phyloP scores from a whole-genome alignment of 352 stramenopile species.

The Poterioochromonas sp. region DNA sequence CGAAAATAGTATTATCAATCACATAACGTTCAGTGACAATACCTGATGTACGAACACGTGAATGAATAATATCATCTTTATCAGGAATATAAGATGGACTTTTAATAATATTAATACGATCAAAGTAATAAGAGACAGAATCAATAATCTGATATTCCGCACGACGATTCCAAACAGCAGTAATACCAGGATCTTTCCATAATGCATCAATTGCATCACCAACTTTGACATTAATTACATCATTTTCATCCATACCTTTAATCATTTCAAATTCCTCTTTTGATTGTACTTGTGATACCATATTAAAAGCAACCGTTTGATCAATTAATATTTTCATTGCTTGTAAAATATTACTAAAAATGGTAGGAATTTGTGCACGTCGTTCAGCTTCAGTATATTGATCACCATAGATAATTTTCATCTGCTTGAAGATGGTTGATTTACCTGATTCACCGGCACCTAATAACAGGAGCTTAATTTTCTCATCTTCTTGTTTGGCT shows the following conservation, averaged over 20 bases:
- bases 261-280: conserved; percentile 66
- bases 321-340: conserved; percentile 79
- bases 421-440: conserved; percentile 54
- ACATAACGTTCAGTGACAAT: conserved; percentile 89
- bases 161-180: conserved; percentile 73
- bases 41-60: conserved; percentile 82
- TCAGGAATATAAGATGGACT: conserved; percentile 74
- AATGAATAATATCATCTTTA: conserved; percentile 87
- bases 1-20: conserved; percentile 82
- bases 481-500: conserved; percentile 33
- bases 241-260: conserved; percentile 62
- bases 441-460: conserved; percentile 52
- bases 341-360: conserved; percentile 77
- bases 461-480: conserved; percentile 48
- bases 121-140: conserved; percentile 92
- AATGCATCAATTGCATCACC: conserved; percentile 81
- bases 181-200: conserved; percentile 76
- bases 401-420: conserved; percentile 63
- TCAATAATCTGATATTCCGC: conserved; percentile 91
- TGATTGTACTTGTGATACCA: conserved; percentile 34
- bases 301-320: conserved; percentile 59
- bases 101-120: conserved; percentile 85
- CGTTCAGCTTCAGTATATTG: conserved; percentile 69
- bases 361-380: conserved; percentile 67
- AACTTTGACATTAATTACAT: conserved; percentile 73